Percentiles rank a stretch among this genome's conserved stretches.
phyloP scores from a whole-genome alignment of 352 stramenopile genomes.

The Pythium biforme region DNA sequence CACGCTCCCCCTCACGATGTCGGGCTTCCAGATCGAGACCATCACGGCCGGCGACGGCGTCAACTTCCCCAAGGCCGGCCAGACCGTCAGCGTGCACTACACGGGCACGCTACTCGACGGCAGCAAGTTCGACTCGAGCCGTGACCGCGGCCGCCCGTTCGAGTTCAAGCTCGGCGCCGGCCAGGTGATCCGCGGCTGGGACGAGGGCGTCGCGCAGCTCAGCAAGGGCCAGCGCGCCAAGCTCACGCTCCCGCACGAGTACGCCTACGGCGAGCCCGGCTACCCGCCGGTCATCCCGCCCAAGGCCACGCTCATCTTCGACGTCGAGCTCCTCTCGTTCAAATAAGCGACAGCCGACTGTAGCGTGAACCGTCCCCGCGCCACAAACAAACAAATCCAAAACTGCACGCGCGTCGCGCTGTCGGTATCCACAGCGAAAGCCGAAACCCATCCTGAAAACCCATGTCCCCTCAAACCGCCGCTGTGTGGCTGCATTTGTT shows the following conservation, averaged over 20 bases:
- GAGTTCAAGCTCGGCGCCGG: conserved; percentile 73
- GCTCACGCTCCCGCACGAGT: conserved; percentile 91
- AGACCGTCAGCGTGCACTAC: conserved; percentile 80
- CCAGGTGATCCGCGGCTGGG: conserved; percentile 80
- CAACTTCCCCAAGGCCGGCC: conserved; percentile 70
- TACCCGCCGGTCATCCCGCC: conserved; percentile 89
- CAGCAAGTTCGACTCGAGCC: conserved; percentile 84
- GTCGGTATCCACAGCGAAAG: too few relatives aligned
- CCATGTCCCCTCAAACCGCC: too few relatives aligned
- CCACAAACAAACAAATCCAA: too few relatives aligned
- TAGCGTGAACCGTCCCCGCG: too few relatives aligned
- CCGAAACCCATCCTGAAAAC: too few relatives aligned
- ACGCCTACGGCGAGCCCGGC: conserved; percentile 91
- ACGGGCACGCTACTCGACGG: conserved; percentile 71
- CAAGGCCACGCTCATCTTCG: conserved; percentile 92
- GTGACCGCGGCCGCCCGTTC: conserved; percentile 72
- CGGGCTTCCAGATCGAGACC: conserved; percentile 65
- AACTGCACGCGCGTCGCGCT: too few relatives aligned
- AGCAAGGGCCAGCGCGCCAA: conserved; percentile 92
- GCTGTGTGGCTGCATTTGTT: too few relatives aligned
- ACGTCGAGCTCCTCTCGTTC: conserved; percentile 90
- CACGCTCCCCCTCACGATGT: conserved; percentile 23
- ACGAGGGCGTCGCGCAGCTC: conserved; percentile 83
- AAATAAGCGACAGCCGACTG: too few relatives aligned
- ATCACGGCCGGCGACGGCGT: conserved; percentile 76